Evolutionary conservation across 1,139 yeast species (phyloP).

Genomic region (Suhomyces terraborum): DNA sequence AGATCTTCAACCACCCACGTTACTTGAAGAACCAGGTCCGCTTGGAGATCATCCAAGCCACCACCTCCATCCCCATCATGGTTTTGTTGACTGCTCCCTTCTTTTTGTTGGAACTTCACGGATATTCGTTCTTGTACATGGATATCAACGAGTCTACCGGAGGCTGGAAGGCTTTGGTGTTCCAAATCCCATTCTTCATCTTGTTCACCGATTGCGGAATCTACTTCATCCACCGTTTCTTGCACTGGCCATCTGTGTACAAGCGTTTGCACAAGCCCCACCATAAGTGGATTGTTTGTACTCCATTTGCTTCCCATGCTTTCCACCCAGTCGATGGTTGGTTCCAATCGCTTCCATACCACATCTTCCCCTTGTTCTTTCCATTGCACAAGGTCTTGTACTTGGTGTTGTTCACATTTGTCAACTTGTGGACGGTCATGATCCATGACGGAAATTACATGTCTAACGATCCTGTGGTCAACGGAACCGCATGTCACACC

Average conservation of each 20-base stretch:
- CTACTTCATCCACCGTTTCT: constrained; percentile 85
- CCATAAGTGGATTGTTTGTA: constrained; percentile 98
- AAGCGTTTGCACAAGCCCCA: constrained; percentile 94
- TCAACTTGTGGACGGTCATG: constrained; percentile 97
- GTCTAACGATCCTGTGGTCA: constrained; percentile 89
- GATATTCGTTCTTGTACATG: constrained; percentile 78
- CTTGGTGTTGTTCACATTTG: constrained; percentile 78
- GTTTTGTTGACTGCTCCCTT: constrained; percentile 85
- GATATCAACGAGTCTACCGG: constrained; percentile 61
- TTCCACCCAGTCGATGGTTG: constrained; percentile 98
- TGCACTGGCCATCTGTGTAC: constrained; percentile 90
- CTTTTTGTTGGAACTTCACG: constrained; percentile 80
- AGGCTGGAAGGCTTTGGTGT: constrained; percentile 64
- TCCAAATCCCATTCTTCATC: constrained; percentile 75
- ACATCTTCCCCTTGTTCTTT: constrained; percentile 83
- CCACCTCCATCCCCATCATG: constrained; percentile 85
- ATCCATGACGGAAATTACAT: constrained; percentile 96
- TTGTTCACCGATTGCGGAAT: constrained; percentile 93
- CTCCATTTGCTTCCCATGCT: constrained; percentile 98
- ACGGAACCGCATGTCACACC: constrained; percentile 98
- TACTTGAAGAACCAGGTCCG: constrained; percentile 90
- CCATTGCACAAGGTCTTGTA: constrained; percentile 90
- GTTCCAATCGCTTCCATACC: constrained; percentile 90
- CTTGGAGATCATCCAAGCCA: constrained; percentile 77
- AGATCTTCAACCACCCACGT: constrained; percentile 92